Percentiles rank a stretch among this genome's conserved stretches.
Conservation (phyloP, 2,329 filamentous ascomycete species). For the Fusarium denticulatum region DNA sequence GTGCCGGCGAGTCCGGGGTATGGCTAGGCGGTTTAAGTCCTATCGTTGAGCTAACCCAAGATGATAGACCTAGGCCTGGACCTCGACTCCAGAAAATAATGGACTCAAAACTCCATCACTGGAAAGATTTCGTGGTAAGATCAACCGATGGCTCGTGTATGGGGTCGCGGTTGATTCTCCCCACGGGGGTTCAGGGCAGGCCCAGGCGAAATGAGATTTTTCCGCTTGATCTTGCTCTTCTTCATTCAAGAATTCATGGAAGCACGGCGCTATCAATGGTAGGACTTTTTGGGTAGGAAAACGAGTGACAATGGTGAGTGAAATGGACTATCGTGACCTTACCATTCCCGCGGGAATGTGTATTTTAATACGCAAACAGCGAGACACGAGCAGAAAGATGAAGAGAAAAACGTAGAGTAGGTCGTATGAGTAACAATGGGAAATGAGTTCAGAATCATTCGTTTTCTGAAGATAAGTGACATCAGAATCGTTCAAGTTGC, state of each 20-base stretch:
- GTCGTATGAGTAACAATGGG: not conserved
- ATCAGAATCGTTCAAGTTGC: not conserved
- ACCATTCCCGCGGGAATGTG: not conserved
- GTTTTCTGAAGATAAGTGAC: not conserved
- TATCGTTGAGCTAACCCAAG: constrained; percentile 1
- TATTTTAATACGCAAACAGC: not conserved
- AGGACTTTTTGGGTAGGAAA: not conserved
- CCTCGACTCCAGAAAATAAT: not conserved
- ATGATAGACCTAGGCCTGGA: not conserved
- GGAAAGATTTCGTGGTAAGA: constrained; percentile 6
- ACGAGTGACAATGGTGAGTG: not conserved
- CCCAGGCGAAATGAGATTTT: not conserved
- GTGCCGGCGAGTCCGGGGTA: constrained; percentile 21
- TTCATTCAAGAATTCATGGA: not conserved
- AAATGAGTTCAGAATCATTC: not conserved
- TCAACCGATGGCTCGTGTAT: constrained; percentile 15
- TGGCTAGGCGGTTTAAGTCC: not conserved
- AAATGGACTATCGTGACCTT: not conserved
- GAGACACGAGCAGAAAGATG: not conserved
- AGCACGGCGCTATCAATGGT: not conserved
- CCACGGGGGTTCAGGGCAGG: not conserved
- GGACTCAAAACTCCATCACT: constrained; percentile 10
- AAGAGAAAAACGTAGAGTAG: not conserved
- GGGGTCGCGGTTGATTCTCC: not conserved
- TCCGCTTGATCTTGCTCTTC: not conserved